These are phyloP conservation scores for Ostreobium quekettii DNA, from an alignment of 139 green algal genomes.

Conservation along the genomic window DNA sequence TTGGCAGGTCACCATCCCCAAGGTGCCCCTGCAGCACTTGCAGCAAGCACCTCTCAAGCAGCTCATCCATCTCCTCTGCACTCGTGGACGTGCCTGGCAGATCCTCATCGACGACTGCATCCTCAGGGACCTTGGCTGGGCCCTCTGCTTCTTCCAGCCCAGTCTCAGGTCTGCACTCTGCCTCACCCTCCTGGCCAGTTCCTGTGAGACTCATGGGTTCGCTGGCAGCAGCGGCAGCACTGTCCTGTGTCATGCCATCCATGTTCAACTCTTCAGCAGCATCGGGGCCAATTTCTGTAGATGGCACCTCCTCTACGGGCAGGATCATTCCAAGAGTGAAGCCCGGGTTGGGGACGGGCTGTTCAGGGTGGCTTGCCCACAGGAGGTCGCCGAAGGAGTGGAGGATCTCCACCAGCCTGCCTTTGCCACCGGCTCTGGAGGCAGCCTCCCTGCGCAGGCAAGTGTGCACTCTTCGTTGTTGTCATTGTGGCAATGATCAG, in stretches of 20 bases:
- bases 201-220: constrained; percentile 2
- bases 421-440: too few relatives aligned
- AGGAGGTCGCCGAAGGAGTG: constrained; percentile 11
- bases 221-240: too few relatives aligned
- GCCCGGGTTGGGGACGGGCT: not conserved
- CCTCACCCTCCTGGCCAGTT: too few relatives aligned
- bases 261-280: too few relatives aligned
- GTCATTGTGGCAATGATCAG: too few relatives aligned
- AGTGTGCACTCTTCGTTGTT: too few relatives aligned
- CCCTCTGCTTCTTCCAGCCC: not conserved
- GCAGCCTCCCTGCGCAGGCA: too few relatives aligned
- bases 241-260: not conserved
- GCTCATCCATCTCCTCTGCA: constrained; percentile 40
- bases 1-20: constrained; percentile 35
- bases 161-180: not conserved
- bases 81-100: not conserved
- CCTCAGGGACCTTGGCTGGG: too few relatives aligned
- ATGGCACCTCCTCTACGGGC: not conserved
- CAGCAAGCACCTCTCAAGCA: constrained; percentile 41
- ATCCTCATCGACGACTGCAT: not conserved
- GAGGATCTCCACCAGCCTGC: constrained; percentile 6
- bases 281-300: too few relatives aligned
- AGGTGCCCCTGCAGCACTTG: constrained; percentile 46
- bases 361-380: not conserved
- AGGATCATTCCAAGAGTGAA: not conserved